Evolutionary conservation across 148 eudicot genomes (phyloP).

Genomic region (Rhododendron vialii): DNA sequence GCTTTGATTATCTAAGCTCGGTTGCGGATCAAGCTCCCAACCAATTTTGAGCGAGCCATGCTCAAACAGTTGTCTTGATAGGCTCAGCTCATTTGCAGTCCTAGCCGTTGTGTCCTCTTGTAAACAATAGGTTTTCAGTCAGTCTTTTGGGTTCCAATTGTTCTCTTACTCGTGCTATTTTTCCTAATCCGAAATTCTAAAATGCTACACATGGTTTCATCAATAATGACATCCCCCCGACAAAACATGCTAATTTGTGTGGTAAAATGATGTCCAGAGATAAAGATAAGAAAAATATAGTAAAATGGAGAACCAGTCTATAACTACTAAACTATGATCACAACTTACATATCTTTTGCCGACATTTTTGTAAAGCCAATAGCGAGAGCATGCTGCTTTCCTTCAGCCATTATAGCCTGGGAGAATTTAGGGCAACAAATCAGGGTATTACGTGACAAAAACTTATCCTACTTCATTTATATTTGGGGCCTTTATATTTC

Average conservation of each 20-base stretch:
- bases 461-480: not conserved
- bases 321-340: not conserved
- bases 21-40: not conserved
- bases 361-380: constrained; percentile 98
- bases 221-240: not conserved
- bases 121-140: not conserved
- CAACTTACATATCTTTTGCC: constrained; percentile 91
- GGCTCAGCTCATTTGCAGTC: not conserved
- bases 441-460: not conserved
- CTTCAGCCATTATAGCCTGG: constrained; percentile 99
- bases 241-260: not conserved
- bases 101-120: not conserved
- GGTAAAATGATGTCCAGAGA: not conserved
- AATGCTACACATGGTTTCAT: not conserved
- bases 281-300: not conserved
- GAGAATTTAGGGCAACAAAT: constrained; percentile 11
- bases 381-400: constrained; percentile 98
- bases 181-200: not conserved
- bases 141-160: not conserved
- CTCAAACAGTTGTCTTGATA: not conserved
- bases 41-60: not conserved
- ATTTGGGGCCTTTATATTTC: too few species aligned
- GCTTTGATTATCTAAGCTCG: not conserved
- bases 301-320: not conserved
- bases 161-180: not conserved